Percentiles rank a stretch among this genome's conserved stretches.
These are phyloP conservation scores for Pouteria campechiana DNA, from an alignment of 179 eudicot species.

Conservation along the genomic window DNA sequence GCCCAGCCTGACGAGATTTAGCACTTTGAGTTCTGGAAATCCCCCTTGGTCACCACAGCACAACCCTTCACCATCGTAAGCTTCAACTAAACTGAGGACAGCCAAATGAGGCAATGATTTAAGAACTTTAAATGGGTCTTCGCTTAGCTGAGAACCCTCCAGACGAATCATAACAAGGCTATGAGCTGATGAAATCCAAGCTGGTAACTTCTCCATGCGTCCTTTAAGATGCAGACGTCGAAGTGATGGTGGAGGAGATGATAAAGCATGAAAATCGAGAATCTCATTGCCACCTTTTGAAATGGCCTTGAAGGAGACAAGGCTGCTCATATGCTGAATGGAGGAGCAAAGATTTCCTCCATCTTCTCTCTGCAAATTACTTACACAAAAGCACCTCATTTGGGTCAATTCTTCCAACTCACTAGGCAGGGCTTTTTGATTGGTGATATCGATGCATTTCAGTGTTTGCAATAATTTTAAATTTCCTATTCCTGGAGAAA, in stretches of 20 bases:
- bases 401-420: neutral
- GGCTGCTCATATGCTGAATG: slow-evolving; percentile 1
- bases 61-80: slow-evolving; percentile 10
- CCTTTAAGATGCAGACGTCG: slow-evolving; percentile 3
- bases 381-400: neutral
- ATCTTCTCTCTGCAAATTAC: slow-evolving; percentile 1
- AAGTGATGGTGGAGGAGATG: slow-evolving; percentile 4
- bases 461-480: slow-evolving; percentile 2
- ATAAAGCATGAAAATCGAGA: neutral
- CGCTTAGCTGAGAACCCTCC: neutral
- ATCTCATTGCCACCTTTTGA: neutral
- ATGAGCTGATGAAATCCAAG: slow-evolving; percentile 4
- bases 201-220: neutral
- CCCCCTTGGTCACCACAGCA: neutral
- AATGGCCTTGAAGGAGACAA: neutral
- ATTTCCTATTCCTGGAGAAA: neutral
- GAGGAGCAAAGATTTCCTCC: slow-evolving; percentile 3
- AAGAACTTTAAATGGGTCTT: slow-evolving; percentile 5
- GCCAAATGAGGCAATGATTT: slow-evolving; percentile 7
- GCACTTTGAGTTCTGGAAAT: slow-evolving; percentile 5
- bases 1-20: neutral
- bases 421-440: neutral
- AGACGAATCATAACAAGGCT: slow-evolving; percentile 1
- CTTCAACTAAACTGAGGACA: neutral
- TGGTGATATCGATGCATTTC: neutral